Conservation (phyloP, 306 rosid genomes). For the Medicago truncatula region DNA sequence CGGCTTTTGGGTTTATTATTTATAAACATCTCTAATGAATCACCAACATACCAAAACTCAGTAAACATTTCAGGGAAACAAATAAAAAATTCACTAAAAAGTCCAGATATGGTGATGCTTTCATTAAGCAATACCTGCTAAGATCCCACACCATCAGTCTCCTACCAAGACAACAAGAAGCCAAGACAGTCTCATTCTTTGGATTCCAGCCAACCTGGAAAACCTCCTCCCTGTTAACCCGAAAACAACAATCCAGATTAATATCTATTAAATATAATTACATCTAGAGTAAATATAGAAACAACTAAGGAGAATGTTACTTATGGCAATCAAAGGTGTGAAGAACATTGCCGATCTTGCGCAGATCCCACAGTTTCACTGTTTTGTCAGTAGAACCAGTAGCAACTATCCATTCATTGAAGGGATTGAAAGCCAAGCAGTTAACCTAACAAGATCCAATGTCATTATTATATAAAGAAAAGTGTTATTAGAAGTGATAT, state of each 20-base stretch:
- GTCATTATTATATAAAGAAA: not conserved
- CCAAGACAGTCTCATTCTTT: constrained; percentile 92
- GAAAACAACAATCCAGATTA: constrained; percentile 37
- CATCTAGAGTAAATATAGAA: constrained; percentile 26
- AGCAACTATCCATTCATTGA: constrained; percentile 97
- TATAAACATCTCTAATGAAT: constrained; percentile 20
- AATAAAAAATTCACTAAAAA: constrained; percentile 5
- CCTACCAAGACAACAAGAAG: constrained; percentile 96
- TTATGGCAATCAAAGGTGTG: constrained; percentile 95
- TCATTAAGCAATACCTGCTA: constrained; percentile 75
- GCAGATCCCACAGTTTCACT: constrained; percentile 91
- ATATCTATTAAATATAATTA: constrained; percentile 2
- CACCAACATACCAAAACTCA: constrained; percentile 10
- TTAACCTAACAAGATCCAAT: constrained; percentile 65
- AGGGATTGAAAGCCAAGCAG: constrained; percentile 98
- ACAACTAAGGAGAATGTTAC: constrained; percentile 54
- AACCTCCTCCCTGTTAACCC: constrained; percentile 83
- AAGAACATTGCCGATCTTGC: constrained; percentile 75
- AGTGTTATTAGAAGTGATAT: constrained; percentile 17
- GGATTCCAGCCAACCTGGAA: constrained; percentile 99
- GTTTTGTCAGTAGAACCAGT: constrained; percentile 99
- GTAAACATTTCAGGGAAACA: constrained; percentile 19
- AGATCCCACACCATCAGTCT: constrained; percentile 99
- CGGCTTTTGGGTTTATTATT: constrained; percentile 1
- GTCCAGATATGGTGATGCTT: constrained; percentile 20